Evolutionary conservation across 2,329 filamentous ascomycete species (phyloP), one percentile per base, ranked within the genome.

Genomic region (Setomelanomma holmii): DNA sequence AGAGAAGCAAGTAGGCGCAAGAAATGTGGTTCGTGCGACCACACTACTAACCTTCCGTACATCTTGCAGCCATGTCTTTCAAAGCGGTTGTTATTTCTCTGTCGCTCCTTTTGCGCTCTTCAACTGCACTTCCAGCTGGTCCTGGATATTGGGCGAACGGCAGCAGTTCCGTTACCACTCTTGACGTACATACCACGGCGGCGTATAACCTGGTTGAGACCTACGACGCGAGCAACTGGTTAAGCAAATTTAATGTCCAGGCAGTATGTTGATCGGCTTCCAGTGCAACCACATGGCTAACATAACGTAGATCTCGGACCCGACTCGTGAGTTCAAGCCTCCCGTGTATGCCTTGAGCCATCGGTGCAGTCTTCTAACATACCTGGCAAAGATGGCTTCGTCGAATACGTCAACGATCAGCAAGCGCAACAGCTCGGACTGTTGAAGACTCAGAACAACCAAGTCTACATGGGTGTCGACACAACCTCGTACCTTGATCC

Each of bases 401-500:
- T 76, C 14, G 71, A 69, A 51, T 76, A 76, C 38, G 67, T 76
- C 41, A 66, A 64, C 34, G 55, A 59, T 30, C 57, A 61, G 24
- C 58, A 70, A 50, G 74, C 74, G 8, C 68, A 74, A 41, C 52
- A 63, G 12, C 50, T 60, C 12, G 73, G 73, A 5, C 56, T 76
- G 19, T 54, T 74, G 20, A 65, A 64, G 40, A 71, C 57, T 12
- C 66, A 69, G 40, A 66, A 67, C 30, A 66, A 61, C 20, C 68
- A 75, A 47, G 69, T 75, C 14, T 75, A 75, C 61, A 74, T 76
- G 63, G 73, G 73, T 14, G 74, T 76, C 7, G 74, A 76, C 49
- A 63, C 60, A 19, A 63, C 49, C 4, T 63, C 59, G 20, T 45
- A 57, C 5, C 62, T 76, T 2, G 49, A 71, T 40, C 66, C 73